Conservation (phyloP, 1,139 yeast species). For the Candida freyschussii region DNA sequence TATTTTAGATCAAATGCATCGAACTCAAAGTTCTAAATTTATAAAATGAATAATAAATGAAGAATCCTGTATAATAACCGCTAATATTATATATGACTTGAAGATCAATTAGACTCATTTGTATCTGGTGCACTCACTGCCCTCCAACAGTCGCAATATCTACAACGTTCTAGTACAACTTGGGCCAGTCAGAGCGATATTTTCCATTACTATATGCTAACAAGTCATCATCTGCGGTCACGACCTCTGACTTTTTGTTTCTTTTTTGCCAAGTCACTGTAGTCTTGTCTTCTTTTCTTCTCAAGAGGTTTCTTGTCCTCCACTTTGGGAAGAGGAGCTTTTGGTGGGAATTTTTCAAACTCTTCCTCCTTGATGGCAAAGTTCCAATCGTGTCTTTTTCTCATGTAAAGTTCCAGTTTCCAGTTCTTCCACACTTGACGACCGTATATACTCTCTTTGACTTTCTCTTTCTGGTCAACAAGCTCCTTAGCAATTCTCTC, state of each 20-base stretch:
- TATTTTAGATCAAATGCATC: too few relatives aligned
- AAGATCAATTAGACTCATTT: too few relatives aligned
- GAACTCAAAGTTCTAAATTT: too few relatives aligned
- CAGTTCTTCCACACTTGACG: constrained; percentile 94
- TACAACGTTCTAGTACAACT: too few relatives aligned
- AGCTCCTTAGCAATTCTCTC: constrained; percentile 79
- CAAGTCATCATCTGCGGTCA: constrained; percentile 24
- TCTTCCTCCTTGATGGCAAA: constrained; percentile 67
- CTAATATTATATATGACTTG: too few relatives aligned
- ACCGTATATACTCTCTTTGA: constrained; percentile 85
- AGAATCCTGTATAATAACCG: too few relatives aligned
- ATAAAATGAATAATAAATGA: too few relatives aligned
- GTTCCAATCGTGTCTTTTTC: constrained; percentile 85
- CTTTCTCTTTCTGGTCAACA: constrained; percentile 52
- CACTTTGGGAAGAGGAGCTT: constrained; percentile 18
- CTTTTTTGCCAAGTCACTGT: constrained; percentile 9
- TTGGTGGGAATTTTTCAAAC: constrained; percentile 39
- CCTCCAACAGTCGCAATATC: too few relatives aligned
- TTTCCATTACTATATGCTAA: neutral
- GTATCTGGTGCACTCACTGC: too few relatives aligned
- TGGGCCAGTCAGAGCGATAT: neutral
- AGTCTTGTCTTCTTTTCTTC: constrained; percentile 13
- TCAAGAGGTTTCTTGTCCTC: constrained; percentile 4
- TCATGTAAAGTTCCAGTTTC: constrained; percentile 70
- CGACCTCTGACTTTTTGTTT: constrained; percentile 31